Base-by-base conservation (phyloP, 2,329 filamentous ascomycete species). In the Fusarium proliferatum region DNA sequence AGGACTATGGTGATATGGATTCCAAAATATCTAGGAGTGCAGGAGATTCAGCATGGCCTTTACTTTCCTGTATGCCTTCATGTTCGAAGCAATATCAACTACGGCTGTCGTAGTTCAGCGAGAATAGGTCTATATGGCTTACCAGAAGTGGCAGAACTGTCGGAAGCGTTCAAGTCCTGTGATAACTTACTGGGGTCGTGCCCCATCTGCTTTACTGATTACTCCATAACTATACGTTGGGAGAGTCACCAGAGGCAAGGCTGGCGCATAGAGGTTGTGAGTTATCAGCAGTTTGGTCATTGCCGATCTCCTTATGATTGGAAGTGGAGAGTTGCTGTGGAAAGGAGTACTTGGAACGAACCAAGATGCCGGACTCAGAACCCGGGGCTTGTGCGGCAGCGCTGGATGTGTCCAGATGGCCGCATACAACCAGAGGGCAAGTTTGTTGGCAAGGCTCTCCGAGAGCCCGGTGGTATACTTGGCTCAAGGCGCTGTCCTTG, bases 251-350 rank as follows among this genome's bases (percentile, higher is more conserved):
- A n/a, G n/a, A 19, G n/a, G 9, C 23, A 28, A 30, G 57, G 59
- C 9, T 71, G 68, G 65, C n/a, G 6, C 3, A 23, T 71, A 21
- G 19, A 61, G 2, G 36, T 59, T 1, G 34, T 21, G 13, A 28
- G 21, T 10, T 61, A 59, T 15, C 57, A 69, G 1, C 65, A 59
- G 10, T 13, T 69, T 19, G 65, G 68, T 7, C 5, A 28, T 12
- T 71, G 68, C 4, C 39, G 56, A 26, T 69, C 68, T 3, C 65
- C 68, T 11, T 61, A 28, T 5, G 68, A 65, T 49, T 71, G 60
- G 68, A 64, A 65, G 48, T 69, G 65, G 68, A 61, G 56, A 13
- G 21, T 23, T 23, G 7, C 52, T 3, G 38, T 39, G 7, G 51
- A 61, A 21, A 0, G 1, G 0, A 4, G 33, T 3, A 7, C 2